phyloP scores from a whole-genome alignment of 257 asterid genomes.

The Cordia subcordata region DNA sequence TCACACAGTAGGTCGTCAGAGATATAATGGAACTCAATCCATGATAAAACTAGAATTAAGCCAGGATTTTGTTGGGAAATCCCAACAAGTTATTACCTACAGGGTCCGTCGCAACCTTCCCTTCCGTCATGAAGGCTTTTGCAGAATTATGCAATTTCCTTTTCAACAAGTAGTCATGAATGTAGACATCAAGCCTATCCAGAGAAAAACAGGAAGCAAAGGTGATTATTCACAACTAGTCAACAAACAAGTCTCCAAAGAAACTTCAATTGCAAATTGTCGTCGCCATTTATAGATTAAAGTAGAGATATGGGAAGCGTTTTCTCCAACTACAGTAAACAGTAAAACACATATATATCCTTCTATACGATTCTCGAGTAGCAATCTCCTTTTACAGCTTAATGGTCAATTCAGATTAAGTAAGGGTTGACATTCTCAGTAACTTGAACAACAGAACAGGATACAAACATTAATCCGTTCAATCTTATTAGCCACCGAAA shows the following conservation, averaged over 20 bases:
- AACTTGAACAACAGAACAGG: neutral
- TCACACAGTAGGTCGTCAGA: too few species aligned
- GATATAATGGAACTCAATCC: too few species aligned
- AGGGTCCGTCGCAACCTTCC: conserved; percentile 98
- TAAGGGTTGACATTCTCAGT: neutral
- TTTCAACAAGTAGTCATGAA: conserved; percentile 92
- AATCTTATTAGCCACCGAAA: neutral
- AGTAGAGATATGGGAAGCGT: too few species aligned
- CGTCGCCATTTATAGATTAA: too few species aligned
- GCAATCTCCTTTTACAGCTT: neutral
- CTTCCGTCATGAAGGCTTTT: conserved; percentile 96
- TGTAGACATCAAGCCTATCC: conserved; percentile 97
- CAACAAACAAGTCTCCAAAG: neutral
- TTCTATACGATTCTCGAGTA: neutral
- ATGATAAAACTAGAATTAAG: too few species aligned
- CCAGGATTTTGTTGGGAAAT: neutral
- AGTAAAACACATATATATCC: too few species aligned
- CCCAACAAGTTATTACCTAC: conserved; percentile 55
- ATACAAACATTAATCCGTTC: neutral
- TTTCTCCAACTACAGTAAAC: too few species aligned
- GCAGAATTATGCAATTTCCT: conserved; percentile 86
- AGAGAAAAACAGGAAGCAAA: neutral
- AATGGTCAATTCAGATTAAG: neutral
- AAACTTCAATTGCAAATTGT: neutral
- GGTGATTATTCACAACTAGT: neutral